phyloP scores from a whole-genome alignment of 176 grass and related monocot genomes.

The Luzula sylvatica region DNA sequence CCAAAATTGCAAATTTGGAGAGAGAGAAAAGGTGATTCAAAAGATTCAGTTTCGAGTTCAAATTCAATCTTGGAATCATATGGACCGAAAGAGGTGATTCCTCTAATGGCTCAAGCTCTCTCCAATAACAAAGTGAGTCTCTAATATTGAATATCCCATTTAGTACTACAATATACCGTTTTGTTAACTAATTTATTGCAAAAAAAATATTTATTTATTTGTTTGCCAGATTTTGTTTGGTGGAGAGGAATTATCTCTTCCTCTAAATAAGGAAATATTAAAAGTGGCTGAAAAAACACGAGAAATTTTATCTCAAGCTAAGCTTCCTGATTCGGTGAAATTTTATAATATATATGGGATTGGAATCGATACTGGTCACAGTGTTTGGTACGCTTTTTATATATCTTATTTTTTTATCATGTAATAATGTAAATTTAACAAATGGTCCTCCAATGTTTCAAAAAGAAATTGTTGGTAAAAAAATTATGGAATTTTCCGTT shows the following conservation, averaged over 20 bases:
- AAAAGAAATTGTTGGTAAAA: too few relatives aligned
- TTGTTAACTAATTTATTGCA: constrained; percentile 11
- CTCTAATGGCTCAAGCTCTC: constrained; percentile 70
- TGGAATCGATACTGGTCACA: constrained; percentile 65
- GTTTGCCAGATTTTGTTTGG: constrained; percentile 51
- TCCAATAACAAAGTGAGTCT: constrained; percentile 55
- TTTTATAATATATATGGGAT: constrained; percentile 95
- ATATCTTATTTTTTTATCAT: neutral
- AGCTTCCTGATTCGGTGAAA: constrained; percentile 86
- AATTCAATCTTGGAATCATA: constrained; percentile 62
- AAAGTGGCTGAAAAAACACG: constrained; percentile 83
- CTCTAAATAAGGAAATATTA: constrained; percentile 69
- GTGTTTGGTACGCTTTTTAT: constrained; percentile 46
- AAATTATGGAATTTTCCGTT: too few relatives aligned
- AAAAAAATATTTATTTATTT: constrained; percentile 10
- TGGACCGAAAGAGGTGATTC: constrained; percentile 61
- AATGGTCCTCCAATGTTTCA: neutral
- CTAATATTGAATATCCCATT: neutral
- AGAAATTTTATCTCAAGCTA: constrained; percentile 48
- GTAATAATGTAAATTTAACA: neutral
- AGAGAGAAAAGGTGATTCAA: constrained; percentile 37
- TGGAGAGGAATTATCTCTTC: constrained; percentile 52
- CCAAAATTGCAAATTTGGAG: constrained; percentile 86
- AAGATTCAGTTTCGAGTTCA: constrained; percentile 33
- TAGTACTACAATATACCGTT: neutral